Base-by-base conservation (phyloP, 176 grass and related monocot genomes). In the Zoysia pacifica region DNA sequence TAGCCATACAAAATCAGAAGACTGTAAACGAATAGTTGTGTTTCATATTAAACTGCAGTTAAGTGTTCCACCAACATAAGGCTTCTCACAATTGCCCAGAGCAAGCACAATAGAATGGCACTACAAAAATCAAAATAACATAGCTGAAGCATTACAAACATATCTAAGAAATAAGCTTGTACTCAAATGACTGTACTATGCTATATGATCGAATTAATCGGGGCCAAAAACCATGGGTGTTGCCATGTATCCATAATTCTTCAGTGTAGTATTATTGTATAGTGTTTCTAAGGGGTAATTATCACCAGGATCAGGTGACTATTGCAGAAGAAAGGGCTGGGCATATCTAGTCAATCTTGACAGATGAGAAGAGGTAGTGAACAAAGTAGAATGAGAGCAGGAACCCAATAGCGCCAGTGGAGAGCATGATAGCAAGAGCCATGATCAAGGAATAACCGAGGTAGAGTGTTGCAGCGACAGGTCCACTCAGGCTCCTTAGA, bases 311-410 rank as follows among this genome's bases (percentile, higher is more conserved):
- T 80, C 54, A 43, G 56, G 77, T 59, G 65, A 65, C 16, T 88
- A 80, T 64, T 71, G 70, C 41, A 84, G 56, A 18, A 73, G 35
- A 53, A 82, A 10, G 66, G 78, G 63, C 48, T 10, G 12, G 72
- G 7, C 58, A 73, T 49, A 43, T 89, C 87, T 94, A 92, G 80
- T 94, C 93, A 65, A 94, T 91, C 87, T 94, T 91, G 41, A 94
- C 86, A 79, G 93, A 94, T 53, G 93, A 94, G 93, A 94, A 94
- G 62, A 94, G 86, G 83, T 94, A 91, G 80, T 94, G 93, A 62
- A 94, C 78, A n/a, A 94, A 94, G 85, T 89, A 89, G 89, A 94
- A 94, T 5, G 93, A 91, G 36, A 91, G 82, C 81, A 89, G 84
- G 84, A 94, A 94, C 10, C 93, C 93, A 75, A 94, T 91, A 20